phyloP scores from a whole-genome alignment of 495 filamentous ascomycete genomes.

The Poronia punctata region DNA sequence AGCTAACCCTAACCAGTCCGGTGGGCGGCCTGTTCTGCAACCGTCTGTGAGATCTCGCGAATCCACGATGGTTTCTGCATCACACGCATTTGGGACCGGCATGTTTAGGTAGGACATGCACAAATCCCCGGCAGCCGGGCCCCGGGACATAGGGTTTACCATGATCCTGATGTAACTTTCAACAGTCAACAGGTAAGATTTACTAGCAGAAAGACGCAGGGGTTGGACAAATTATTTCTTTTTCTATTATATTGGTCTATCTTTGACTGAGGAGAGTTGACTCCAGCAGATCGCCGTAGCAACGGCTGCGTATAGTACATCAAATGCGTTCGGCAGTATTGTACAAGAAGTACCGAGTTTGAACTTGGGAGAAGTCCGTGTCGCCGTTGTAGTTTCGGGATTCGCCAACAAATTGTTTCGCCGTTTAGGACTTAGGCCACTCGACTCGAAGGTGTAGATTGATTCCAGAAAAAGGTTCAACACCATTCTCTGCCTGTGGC shows the following conservation, averaged over 20 bases:
- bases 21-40: slow-evolving; percentile 7
- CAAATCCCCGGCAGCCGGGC: neutral
- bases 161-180: too few relatives aligned
- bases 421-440: too few relatives aligned
- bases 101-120: neutral
- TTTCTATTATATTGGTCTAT: slow-evolving; percentile 6
- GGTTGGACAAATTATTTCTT: slow-evolving; percentile 5
- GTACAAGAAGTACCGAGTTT: too few relatives aligned
- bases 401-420: too few relatives aligned
- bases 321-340: slow-evolving; percentile 10
- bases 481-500: slow-evolving; percentile 13
- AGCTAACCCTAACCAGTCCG: slow-evolving; percentile 4
- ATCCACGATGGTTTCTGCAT: slow-evolving; percentile 5
- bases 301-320: slow-evolving; percentile 4
- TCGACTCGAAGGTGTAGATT: neutral
- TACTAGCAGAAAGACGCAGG: neutral
- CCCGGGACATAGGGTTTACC: neutral
- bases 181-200: too few relatives aligned
- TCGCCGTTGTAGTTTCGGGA: too few relatives aligned
- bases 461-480: slow-evolving; percentile 1
- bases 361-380: too few relatives aligned
- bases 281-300: slow-evolving; percentile 7
- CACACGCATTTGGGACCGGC: slow-evolving; percentile 2
- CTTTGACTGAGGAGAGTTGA: slow-evolving; percentile 27
- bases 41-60: slow-evolving; percentile 3